phyloP scores from a whole-genome alignment of 2,329 filamentous ascomycete genomes.

The Aspergillus melleus region DNA sequence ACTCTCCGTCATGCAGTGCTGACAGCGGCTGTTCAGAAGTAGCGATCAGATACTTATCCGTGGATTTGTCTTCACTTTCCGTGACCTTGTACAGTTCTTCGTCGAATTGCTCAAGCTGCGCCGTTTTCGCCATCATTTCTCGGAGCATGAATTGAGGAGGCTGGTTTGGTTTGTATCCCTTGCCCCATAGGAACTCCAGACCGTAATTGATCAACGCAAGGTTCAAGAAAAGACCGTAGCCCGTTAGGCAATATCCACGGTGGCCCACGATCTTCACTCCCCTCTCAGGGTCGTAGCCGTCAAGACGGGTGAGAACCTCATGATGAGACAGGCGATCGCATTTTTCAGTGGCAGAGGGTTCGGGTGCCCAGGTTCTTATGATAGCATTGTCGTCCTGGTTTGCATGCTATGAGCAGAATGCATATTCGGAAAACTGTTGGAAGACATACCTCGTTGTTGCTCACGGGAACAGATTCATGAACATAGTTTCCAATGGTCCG shows the following conservation, averaged over 20 bases:
- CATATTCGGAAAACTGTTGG: neutral
- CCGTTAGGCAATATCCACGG: slow-evolving; percentile 86
- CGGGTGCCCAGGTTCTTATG: slow-evolving; percentile 76
- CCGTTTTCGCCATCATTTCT: slow-evolving; percentile 96
- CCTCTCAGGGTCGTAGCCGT: slow-evolving; percentile 89
- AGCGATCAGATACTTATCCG: slow-evolving; percentile 80
- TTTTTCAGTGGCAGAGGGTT: slow-evolving; percentile 72
- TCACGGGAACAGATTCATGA: slow-evolving; percentile 80
- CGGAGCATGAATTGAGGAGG: slow-evolving; percentile 93
- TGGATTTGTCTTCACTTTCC: slow-evolving; percentile 78
- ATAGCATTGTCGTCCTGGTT: slow-evolving; percentile 73
- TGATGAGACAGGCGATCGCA: slow-evolving; percentile 83
- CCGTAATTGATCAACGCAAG: slow-evolving; percentile 95
- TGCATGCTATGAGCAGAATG: no score
- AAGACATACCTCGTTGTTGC: slow-evolving; percentile 68
- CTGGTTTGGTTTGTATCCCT: slow-evolving; percentile 79
- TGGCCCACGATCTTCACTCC: slow-evolving; percentile 94
- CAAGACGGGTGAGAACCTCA: slow-evolving; percentile 82
- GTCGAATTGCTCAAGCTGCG: slow-evolving; percentile 94
- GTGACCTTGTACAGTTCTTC: slow-evolving; percentile 96
- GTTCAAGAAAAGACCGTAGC: slow-evolving; percentile 88
- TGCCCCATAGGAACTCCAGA: slow-evolving; percentile 78
- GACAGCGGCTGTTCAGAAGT: slow-evolving; percentile 95
- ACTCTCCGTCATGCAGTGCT: slow-evolving; percentile 89
- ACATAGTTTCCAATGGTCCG: slow-evolving; percentile 89